Evolutionary conservation across 2,329 filamentous ascomycete species (phyloP), one percentile per base, ranked within the genome.

Genomic region (Aspergillus tamarii): DNA sequence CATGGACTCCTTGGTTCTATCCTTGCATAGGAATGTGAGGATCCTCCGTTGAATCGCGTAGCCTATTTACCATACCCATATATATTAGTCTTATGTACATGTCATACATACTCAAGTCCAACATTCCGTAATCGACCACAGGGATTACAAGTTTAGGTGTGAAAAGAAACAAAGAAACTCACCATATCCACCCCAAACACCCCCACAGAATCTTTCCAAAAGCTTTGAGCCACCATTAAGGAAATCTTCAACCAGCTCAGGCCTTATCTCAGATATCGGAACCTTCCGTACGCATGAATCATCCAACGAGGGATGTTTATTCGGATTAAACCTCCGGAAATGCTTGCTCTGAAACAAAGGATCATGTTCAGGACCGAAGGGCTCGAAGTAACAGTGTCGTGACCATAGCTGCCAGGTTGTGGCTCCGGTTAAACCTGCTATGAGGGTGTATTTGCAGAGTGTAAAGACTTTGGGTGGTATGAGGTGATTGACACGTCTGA

Each of bases 121-220:
- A 16, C 5, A 0, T 7, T 16, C 0, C 14, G 16, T 8, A 2
- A 36, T 36, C 34, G 0, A 12, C 2, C 34, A 5, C 34, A 36
- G 12, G 6, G 11, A 0, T 14, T 14, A 12, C 11, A 14, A 6
- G 34, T 6, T 10, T 14, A 36, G 34, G 11, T 5, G 5, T 26
- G 26, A 26, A 4, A 26, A 26, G 26, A 26, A 26, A 26, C 5
- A 36, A 12, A 2, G 11, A 12, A 21, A 39, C 57, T 50, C 30
- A 59, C 57, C 57, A 30, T 59, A 59, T 2, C 57, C 57, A 41
- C 57, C 57, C 57, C 57, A 59, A 26, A 59, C 32, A 10, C 57
- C 57, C 4, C 23, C 28, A n/a, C 57, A 59, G 16, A 59, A 59
- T 8, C 45, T 30, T 30, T 59, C 57, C 1, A 52, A 0, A 8